Base-by-base conservation (phyloP, 148 eudicot species). In the Vaccinium darrowii region DNA sequence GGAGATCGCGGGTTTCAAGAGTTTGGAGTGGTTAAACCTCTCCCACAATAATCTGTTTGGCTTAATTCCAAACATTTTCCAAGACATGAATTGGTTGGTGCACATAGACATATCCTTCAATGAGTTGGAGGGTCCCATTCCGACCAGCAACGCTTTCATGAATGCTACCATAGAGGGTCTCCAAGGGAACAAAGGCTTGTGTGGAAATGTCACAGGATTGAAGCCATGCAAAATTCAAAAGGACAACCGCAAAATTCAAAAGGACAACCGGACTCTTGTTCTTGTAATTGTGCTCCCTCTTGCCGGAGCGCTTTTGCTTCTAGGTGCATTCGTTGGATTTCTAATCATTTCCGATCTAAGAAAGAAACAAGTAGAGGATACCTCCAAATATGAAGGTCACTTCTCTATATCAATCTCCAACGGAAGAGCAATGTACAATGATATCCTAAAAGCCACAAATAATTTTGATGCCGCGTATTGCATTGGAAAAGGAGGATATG, bases 11-110 rank as follows among this genome's bases (percentile, higher is more conserved):
- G 65, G 84, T 23, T 80, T 85, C 67, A 36, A 12, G 36, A 80
- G 56, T 23, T 82, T 90, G 77, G 91, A 86, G 86, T n/a, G 72
- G 52, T 82, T 90, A 13, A 50, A 84, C 75, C 86, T 90, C 52
- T 90, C 91, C 9, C 87, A 81, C 85, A 87, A 89, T 78, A 80
- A 89, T 25, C 80, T 87, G 52, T 87, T 87, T 16, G 90, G 91
- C 7, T 58, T 76, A 83, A 84, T 90, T 74, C 91, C 91, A 19
- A 51, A 72, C 0, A 81, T 71, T n/a, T 88, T 90, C 53, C 87
- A 86, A 75, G 74, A 84, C 53, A 85, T 90, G 30, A 60, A 79
- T 23, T 88, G 91, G 85, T 65, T 90, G 60, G 43, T 15, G 5
- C 3, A 8, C 50, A 12, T 88, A 12, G 83, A 90, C 78, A 60